Base-by-base conservation (phyloP, 2,329 filamentous ascomycete species). In the Zalaria obscura region DNA sequence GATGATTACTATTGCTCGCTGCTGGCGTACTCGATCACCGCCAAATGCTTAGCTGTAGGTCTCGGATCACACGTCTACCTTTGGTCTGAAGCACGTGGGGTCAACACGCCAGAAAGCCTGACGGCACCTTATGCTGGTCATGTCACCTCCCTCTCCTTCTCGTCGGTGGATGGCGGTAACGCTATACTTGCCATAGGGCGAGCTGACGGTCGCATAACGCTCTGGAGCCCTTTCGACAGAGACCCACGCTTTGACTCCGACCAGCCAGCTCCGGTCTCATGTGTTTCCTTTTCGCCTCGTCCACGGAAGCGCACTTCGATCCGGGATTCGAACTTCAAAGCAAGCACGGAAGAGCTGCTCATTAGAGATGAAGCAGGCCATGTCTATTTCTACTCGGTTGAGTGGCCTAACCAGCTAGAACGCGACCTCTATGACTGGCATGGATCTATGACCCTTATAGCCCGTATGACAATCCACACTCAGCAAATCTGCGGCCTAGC, bases 1-100 rank as follows among this genome's bases (percentile, higher is more conserved):
- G 87, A 96, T 53, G 89, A 98, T 60, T 98, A 88, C 58, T 98
- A 98, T 58, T 95, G 87, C 62, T 91, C 88, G 0, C 72, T 88
- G 2, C 70, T 98, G 41, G 86, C 91, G 6, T 96, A 94, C 59
- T 93, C 82, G 0, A 61, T 72, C 34, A 82, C 75, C 5, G 74
- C 77, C 39, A 75, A 82, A 40, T 83, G 80, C 9, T 71, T 98
- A 10, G 89, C 86, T 11, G 84, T 96, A 11, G 89, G 85, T 0
- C 69, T 96, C 9, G 80, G 80, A 0, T 77, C 80, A 41, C 69
- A 78, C 31, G 73, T 98, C 4, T 95, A 93, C 58, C 75, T 84
- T 4, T 98, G 89, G 91, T 89, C 86, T 0, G 88, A 96, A 56
- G 61, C 67, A 29, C 66, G 68, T 27, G 81, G 82, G 3, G 81